Evolutionary conservation across 2,329 filamentous ascomycete species (phyloP).

Genomic region (Phialocephala sp.): DNA sequence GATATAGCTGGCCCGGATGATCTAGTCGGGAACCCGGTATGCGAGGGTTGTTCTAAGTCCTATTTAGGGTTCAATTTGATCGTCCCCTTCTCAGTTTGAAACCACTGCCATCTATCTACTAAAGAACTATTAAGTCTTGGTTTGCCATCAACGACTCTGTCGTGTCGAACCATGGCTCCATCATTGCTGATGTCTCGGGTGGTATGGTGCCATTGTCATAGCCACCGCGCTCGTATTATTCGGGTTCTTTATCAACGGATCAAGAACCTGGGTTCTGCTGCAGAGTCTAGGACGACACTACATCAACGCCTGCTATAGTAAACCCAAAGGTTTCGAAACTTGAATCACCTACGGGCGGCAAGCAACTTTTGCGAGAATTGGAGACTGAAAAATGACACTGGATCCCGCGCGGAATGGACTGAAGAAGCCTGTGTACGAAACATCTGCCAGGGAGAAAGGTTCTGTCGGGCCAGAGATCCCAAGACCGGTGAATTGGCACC

Average conservation of each 20-base stretch:
- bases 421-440: not conserved
- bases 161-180: not conserved
- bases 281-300: not conserved
- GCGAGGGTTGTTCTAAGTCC: no score
- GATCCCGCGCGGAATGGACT: not conserved
- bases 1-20: no score
- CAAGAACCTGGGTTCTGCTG: not conserved
- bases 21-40: no score
- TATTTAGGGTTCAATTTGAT: no score
- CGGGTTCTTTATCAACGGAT: not conserved
- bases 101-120: not conserved
- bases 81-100: no score
- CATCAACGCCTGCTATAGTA: not conserved
- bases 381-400: not conserved
- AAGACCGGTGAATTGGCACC: not conserved
- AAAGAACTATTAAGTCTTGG: not conserved
- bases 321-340: not conserved
- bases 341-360: not conserved
- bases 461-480: not conserved
- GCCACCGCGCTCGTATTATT: not conserved
- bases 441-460: not conserved
- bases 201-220: not conserved
- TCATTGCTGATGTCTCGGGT: not conserved
- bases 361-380: not conserved
- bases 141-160: not conserved